A percentile compares a stretch with the other conserved stretches of the same genome.
phyloP scores from a whole-genome alignment of 768 basidiomycete genomes.

The Boletus coccyginus region DNA sequence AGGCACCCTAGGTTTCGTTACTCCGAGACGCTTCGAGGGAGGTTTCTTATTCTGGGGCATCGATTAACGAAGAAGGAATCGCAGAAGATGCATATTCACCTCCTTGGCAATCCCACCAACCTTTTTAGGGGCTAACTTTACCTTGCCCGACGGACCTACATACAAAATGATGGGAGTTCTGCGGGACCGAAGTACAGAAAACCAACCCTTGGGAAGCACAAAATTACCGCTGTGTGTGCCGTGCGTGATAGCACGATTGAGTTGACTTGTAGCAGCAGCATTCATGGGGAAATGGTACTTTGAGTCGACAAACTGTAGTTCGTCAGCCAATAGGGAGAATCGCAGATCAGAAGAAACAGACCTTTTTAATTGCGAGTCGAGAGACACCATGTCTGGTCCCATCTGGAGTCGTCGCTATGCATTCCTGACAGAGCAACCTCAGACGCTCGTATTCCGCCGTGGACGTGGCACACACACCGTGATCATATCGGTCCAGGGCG shows the following conservation, averaged over 20 bases:
- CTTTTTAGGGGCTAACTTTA: constrained; percentile 22
- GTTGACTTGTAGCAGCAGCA: constrained; percentile 41
- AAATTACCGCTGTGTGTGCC: constrained; percentile 53
- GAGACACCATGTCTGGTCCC: constrained; percentile 74
- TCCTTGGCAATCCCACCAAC: constrained; percentile 11
- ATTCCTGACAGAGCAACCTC: constrained; percentile 49
- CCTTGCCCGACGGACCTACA: constrained; percentile 28
- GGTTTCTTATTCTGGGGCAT: constrained; percentile 15
- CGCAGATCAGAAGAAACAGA: constrained; percentile 20
- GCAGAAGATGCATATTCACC: neutral
- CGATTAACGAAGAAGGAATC: neutral
- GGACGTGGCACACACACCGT: constrained; percentile 30
- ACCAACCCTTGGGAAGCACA: constrained; percentile 52
- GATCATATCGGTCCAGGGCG: constrained; percentile 47
- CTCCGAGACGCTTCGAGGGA: neutral
- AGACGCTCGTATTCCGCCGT: neutral
- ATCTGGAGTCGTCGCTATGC: constrained; percentile 62
- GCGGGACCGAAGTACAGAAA: neutral
- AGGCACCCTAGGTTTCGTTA: neutral
- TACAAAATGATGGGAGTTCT: neutral
- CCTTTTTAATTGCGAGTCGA: constrained; percentile 78
- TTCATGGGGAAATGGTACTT: constrained; percentile 51
- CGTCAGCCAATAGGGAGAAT: neutral
- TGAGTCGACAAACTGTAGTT: constrained; percentile 49
- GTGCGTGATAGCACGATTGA: constrained; percentile 53